phyloP scores from a whole-genome alignment of 176 grass and related monocot genomes.

The Pontederia paniculata region DNA sequence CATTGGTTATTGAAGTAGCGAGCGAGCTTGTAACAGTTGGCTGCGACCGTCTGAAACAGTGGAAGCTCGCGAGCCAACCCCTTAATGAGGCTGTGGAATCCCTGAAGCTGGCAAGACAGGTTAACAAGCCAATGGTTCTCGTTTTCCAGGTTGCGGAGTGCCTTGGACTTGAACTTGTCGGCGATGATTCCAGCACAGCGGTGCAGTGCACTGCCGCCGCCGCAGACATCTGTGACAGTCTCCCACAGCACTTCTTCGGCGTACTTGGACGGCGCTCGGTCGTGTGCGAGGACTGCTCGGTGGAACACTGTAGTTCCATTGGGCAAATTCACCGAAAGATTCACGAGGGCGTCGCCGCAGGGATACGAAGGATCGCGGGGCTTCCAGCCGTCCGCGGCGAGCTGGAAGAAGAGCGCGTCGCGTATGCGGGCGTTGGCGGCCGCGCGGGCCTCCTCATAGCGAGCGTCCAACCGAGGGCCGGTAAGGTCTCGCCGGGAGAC shows the following conservation, averaged over 20 bases:
- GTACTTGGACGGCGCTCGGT: slow-evolving; percentile 28
- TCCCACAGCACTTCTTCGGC: slow-evolving; percentile 32
- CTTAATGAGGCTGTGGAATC: slow-evolving; percentile 27
- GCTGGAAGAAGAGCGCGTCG: slow-evolving; percentile 83
- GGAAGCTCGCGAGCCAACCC: slow-evolving; percentile 61
- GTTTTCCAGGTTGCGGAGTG: slow-evolving; percentile 44
- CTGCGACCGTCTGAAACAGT: slow-evolving; percentile 39
- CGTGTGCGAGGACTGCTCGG: slow-evolving; percentile 2
- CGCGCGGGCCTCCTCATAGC: slow-evolving; percentile 42
- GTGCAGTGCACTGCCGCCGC: slow-evolving; percentile 8
- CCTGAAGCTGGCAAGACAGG: slow-evolving; percentile 54
- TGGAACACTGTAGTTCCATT: slow-evolving; percentile 20
- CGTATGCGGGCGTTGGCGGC: slow-evolving; percentile 48
- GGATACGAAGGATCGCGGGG: slow-evolving; percentile 1
- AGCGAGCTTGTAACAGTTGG: slow-evolving; percentile 58
- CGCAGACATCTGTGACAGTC: slow-evolving; percentile 28
- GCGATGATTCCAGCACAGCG: slow-evolving; percentile 70
- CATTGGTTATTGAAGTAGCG: slow-evolving; percentile 52
- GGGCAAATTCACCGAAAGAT: slow-evolving; percentile 24
- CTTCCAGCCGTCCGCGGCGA: slow-evolving; percentile 56
- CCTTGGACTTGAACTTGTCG: slow-evolving; percentile 65
- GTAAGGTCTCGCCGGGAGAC: slow-evolving; percentile 30
- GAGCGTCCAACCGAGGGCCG: slow-evolving; percentile 40
- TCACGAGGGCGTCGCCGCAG: slow-evolving; percentile 11
- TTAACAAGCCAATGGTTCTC: slow-evolving; percentile 87